Base-by-base conservation (phyloP, 441 rosid species). In the Corymbia citriodora region DNA sequence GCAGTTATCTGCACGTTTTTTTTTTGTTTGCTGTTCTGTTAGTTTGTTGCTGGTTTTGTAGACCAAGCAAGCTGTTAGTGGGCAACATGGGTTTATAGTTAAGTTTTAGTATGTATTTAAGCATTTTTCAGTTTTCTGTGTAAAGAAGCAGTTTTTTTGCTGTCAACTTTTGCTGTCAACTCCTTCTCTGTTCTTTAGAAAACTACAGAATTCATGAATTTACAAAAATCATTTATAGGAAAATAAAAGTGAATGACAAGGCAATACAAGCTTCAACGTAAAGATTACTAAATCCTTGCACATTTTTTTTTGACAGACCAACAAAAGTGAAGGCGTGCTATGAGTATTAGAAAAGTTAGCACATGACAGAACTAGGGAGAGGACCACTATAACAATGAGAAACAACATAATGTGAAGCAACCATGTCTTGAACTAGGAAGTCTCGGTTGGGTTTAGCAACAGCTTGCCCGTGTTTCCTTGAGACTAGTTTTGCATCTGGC, bases 291-390 rank as follows among this genome's bases (percentile, higher is more conserved):
- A 9, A 9, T 9, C 45, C 23, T 33, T 2, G 81, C 48, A 18
- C 5, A 0, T 27, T 1, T 0, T 13, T 61, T 61, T 0, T 27
- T 25, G 63, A 57, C 63, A 57, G 4, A 57, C 21, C 13, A 57
- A 57, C 63, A 8, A 9, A 12, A 57, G 13, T 57, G 27, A 23
- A 57, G 27, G 23, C 27, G 57, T 12, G 25, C 25, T 21, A 8
- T 9, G 25, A 55, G 61, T 55, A 55, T 21, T 1, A 8, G 61
- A 55, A 55, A 54, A 55, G 3, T 50, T 50, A 11, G 4, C 11
- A 50, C 53, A 50, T 50, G 53, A 50, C 53, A 50, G 4, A 11
- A 13, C 57, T 54, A 54, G 45, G 6, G 45, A 40, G 45, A 54
- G 57, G 57, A 17, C 57, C 57, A 1, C 57, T 0, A 54, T 17